Base-by-base conservation (phyloP, 2,329 filamentous ascomycete species). In the Grosmannia penicillata region DNA sequence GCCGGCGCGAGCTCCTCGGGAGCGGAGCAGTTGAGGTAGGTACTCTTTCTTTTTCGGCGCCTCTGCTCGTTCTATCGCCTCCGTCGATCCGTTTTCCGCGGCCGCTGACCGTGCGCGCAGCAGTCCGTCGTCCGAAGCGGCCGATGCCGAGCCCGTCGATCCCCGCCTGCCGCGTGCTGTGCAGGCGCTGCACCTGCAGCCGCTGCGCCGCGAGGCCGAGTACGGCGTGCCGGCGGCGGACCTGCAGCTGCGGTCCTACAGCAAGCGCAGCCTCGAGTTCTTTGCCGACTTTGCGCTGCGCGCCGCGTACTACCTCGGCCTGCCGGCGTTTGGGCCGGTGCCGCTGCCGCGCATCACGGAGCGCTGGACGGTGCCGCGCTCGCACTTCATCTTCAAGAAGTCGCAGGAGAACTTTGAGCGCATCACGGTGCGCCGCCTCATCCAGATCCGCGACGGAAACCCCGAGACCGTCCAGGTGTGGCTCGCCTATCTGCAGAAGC, bases 371-470 rank as follows among this genome's bases (percentile, higher is more conserved):
- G 86, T 96, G 2, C 85, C 86, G 9, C 74, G 76, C 52, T 75
- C 75, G 53, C 82, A 83, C 57, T 98, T 98, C 65, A 84, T 95
- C 48, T 83, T 85, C 67, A 98, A 96, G 64, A 98, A 98, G 63
- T 80, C 76, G 27, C 87, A 98, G 60, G 91, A 98, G 63, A 98
- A 98, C 60, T 98, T 93, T 53, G 89, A 96, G 64, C 72, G 91
- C 39, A 78, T 91, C 43, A 98, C 91, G 1, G 60, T 87, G 51
- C 74, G 87, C 39, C 69, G 91, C 13, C 58, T 95, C 51, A 86
- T 98, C 37, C 86, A 94, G 60, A 91, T 98, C 53, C 80, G 84
- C 47, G 91, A 96, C 53, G 91, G 86, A 1, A 71, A 95, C 52
- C 78, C 86, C 1, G 84, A 95, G 56, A 79, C 77, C 1, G 86